Evolutionary conservation across 1,139 yeast genomes (phyloP).

Genomic region (Blastobotrys arbuscula): DNA sequence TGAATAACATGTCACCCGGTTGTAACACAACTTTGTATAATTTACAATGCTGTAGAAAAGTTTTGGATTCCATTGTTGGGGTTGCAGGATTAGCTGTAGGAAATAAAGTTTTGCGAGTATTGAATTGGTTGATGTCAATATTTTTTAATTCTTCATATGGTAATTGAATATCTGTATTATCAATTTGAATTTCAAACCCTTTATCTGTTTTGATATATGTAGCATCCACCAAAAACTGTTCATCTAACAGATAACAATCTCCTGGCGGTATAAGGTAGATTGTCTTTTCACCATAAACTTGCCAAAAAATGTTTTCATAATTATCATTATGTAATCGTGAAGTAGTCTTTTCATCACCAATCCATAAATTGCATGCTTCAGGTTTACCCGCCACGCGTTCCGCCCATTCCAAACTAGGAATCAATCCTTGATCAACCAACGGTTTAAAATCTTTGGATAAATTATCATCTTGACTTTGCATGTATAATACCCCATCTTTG

Average conservation of each 20-base stretch:
- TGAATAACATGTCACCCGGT: slow-evolving; percentile 37
- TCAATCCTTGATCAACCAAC: slow-evolving; percentile 18
- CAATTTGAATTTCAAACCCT: slow-evolving; percentile 17
- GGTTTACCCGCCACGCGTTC: slow-evolving; percentile 28
- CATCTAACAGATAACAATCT: slow-evolving; percentile 30
- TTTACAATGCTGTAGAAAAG: slow-evolving; percentile 21
- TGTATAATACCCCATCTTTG: slow-evolving; percentile 27
- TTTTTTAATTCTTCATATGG: slow-evolving; percentile 11
- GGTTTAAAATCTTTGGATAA: slow-evolving; percentile 26
- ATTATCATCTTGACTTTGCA: slow-evolving; percentile 38
- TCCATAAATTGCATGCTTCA: slow-evolving; percentile 38
- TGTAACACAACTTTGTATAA: slow-evolving; percentile 29
- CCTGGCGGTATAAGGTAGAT: slow-evolving; percentile 37
- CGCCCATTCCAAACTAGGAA: slow-evolving; percentile 25
- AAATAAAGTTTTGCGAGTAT: slow-evolving; percentile 24
- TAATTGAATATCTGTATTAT: slow-evolving; percentile 16
- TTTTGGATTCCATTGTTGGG: slow-evolving; percentile 17
- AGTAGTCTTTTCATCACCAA: slow-evolving; percentile 33
- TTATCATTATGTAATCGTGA: slow-evolving; percentile 39
- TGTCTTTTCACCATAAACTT: slow-evolving; percentile 33
- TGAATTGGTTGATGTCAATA: background rate
- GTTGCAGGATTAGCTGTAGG: slow-evolving; percentile 33
- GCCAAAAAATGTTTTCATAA: slow-evolving; percentile 37
- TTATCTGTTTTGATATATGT: slow-evolving; percentile 21
- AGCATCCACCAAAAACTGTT: slow-evolving; percentile 27